Evolutionary conservation across 192 early-diverging fungal species (phyloP), one percentile per base, ranked within the genome.

Genomic region (Coemansia sp.): DNA sequence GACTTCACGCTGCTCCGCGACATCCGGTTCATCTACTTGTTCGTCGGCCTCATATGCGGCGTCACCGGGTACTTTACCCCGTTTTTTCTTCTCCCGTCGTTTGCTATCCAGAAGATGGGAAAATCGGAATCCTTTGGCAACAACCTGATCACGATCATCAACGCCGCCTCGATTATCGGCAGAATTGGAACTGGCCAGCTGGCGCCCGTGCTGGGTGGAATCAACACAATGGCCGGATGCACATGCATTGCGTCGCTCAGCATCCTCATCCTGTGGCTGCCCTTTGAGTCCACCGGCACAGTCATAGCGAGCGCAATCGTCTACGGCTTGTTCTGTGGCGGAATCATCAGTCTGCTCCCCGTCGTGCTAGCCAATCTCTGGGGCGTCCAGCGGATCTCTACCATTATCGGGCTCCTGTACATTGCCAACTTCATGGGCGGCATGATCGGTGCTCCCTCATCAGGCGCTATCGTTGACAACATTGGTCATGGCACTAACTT

Each of bases 101-200:
- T 74, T 53, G 73, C 70, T n/a, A 61, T 76, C 44, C 63, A 77
- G 48, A 62, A 84, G 38, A 61, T 50, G 14, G 84, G 82, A n/a
- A 71, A 85, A n/a, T 68, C 75, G 12, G 37, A 48, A 2, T 63
- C 55, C 0, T 81, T 85, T 14, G 88, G 83, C 11, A 81, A 86
- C 4, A 73, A 85, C 17, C 74, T 91, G 46, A 67, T 91, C 32
- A 87, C 87, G 51, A 68, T 93, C 43, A 88, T 90, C 81, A 87
- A 86, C 44, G 90, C 83, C 32, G 72, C 83, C 17, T 89, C 88
- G 8, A 86, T 88, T 8, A 48, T 88, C 1, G 87, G 86, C 16
- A 83, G 90, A 40, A 86, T 92, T 68, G 66, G 76, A 0, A 81
- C 88, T 16, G 90, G 90, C 37, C 76, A 86, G 17, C 57, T 88